Conservation (phyloP, 495 filamentous ascomycete genomes). For the Jackrogersella multiformis region DNA sequence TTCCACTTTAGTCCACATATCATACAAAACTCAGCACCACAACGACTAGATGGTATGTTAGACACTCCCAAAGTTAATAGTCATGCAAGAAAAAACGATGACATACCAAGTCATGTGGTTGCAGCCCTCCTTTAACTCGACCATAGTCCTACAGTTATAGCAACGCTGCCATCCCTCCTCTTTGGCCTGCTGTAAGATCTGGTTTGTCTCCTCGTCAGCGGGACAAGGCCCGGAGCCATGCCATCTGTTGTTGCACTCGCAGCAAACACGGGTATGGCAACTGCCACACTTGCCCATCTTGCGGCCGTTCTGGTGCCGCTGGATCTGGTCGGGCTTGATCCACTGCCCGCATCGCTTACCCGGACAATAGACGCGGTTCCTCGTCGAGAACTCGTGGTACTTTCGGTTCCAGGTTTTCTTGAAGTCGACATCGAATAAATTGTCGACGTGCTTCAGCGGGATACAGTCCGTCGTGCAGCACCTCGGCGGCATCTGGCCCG, state of each 20-base stretch:
- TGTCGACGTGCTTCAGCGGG: conserved; percentile 76
- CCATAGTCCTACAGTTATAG: conserved; percentile 74
- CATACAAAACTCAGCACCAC: conserved; percentile 85
- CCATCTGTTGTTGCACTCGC: conserved; percentile 74
- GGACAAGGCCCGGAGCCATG: conserved; percentile 75
- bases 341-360: conserved; percentile 73
- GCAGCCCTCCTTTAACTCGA: conserved; percentile 83
- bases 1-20: conserved; percentile 82
- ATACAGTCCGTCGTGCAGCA: conserved; percentile 80
- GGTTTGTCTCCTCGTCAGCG: conserved; percentile 71
- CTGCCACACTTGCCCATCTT: conserved; percentile 68
- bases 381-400: conserved; percentile 75
- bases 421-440: conserved; percentile 74
- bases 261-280: conserved; percentile 80
- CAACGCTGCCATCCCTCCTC: conserved; percentile 81
- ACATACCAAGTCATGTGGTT: conserved; percentile 86
- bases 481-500: conserved; percentile 79
- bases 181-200: conserved; percentile 72
- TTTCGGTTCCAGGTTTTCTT: conserved; percentile 81
- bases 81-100: conserved; percentile 3
- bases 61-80: not conserved
- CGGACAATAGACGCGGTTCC: conserved; percentile 80
- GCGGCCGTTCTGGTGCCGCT: conserved; percentile 56
- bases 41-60: conserved; percentile 62
- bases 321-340: conserved; percentile 75